A percentile compares a stretch with the other conserved stretches of the same genome.
phyloP scores from a whole-genome alignment of 139 green algal species.

The Nannochloris sp. region DNA sequence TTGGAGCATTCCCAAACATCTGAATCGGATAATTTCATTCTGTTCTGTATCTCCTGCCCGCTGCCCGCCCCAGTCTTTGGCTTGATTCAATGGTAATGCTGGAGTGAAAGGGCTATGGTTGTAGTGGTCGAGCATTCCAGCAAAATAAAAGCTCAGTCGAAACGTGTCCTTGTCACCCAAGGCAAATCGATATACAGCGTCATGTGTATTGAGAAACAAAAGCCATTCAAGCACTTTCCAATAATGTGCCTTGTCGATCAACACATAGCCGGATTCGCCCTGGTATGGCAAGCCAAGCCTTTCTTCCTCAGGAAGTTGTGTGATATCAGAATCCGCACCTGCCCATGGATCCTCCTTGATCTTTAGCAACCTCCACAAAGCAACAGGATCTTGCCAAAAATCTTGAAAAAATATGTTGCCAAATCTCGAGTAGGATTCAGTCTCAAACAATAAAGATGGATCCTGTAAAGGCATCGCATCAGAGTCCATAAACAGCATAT shows the following conservation, averaged over 20 bases:
- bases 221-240: conserved; percentile 32
- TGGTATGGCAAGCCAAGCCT: not conserved
- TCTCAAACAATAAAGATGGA: conserved; percentile 29
- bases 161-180: conserved; percentile 35
- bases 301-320: not conserved
- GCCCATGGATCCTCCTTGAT: not conserved
- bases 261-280: not conserved
- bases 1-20: conserved; percentile 3
- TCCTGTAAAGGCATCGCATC: conserved; percentile 20
- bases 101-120: not conserved
- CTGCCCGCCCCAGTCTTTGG: not conserved
- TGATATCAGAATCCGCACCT: too few species aligned
- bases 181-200: conserved; percentile 6
- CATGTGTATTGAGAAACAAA: conserved; percentile 28
- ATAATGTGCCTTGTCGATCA: not conserved
- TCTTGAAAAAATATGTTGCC: conserved; percentile 36
- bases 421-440: not conserved
- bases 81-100: not conserved
- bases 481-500: conserved; percentile 25
- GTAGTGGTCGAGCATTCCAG: conserved; percentile 3
- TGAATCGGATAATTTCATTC: not conserved
- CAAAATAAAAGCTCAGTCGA: conserved; percentile 25
- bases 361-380: conserved; percentile 14
- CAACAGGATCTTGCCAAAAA: conserved; percentile 13
- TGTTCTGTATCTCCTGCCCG: not conserved